Conservation (phyloP, 164 flowering plant genomes). For the Protea cynaroides region DNA sequence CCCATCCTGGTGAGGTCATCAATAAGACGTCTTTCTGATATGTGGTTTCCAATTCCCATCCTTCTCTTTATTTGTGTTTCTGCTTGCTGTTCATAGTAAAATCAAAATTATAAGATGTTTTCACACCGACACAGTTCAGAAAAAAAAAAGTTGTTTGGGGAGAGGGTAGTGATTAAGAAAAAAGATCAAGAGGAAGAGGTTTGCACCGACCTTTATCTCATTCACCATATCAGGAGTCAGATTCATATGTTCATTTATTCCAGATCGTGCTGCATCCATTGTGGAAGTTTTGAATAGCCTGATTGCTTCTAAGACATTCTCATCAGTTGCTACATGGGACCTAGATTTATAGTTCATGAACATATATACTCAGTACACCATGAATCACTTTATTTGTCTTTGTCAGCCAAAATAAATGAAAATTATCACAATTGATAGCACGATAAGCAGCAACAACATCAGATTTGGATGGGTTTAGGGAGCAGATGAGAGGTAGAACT, state of each 20-base stretch:
- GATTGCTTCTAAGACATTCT: constrained; percentile 76
- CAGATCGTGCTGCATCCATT: constrained; percentile 96
- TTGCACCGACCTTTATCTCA: constrained; percentile 70
- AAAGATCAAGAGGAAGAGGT: no score
- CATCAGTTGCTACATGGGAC: constrained; percentile 77
- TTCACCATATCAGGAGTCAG: constrained; percentile 74
- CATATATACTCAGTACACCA: neutral
- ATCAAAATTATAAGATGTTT: neutral
- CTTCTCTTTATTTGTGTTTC: constrained; percentile 93
- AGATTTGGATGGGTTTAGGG: no score
- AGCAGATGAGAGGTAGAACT: no score
- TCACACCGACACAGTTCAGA: neutral
- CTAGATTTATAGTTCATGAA: constrained; percentile 25
- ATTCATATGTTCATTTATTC: constrained; percentile 73
- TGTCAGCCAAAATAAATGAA: no score
- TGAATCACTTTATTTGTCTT: neutral
- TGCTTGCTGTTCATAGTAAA: constrained; percentile 65
- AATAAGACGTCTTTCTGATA: constrained; percentile 83
- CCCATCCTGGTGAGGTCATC: constrained; percentile 93
- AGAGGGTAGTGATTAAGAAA: no score
- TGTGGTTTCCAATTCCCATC: constrained; percentile 87
- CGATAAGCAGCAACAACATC: no score
- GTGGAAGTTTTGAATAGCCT: constrained; percentile 82
- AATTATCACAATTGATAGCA: no score
- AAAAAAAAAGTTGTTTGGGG: neutral